Base-by-base conservation (phyloP, 1,284 basidiomycete species). In the Pyrrhoderma noxium region DNA sequence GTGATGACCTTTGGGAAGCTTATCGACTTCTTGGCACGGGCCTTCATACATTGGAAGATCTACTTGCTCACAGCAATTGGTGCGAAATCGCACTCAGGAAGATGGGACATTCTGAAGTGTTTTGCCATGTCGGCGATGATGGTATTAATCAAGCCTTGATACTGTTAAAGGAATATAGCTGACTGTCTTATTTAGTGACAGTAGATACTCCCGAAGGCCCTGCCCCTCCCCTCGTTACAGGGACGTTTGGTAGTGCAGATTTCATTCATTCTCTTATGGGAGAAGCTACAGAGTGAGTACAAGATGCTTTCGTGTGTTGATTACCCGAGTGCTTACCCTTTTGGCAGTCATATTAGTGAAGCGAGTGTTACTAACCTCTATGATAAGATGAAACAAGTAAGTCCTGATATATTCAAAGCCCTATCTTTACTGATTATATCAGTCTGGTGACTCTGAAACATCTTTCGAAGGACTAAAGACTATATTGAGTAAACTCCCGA, bases 101-200 rank as follows among this genome's bases (percentile, higher is more conserved):
- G 61, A 72, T 90, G 67, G 89, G 89, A 0, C 70, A 89, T 62
- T 63, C 73, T 23, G 72, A 89, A 41, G 86, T 93, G 9, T 93
- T 93, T 68, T 82, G 83, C 49, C 89, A 93, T 66, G 88, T 93
- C 45, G 89, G 90, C n/a, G 80, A 85, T 55, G 76, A 79, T 59
- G 81, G 82, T 73, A 62, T 61, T 51, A 16, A 16, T n/a, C 39
- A 36, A 35, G n/a, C 9, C 43, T 36, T 8, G 25, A 18, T 53
- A 21, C 34, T 7, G 39, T 37, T 44, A 23, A 34, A 22, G 41
- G 31, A 45, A 53, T 43, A 5, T 47, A 40, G 31, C n/a, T 31
- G 3, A 23, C 11, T 31, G 27, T 31, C 27, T 21, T 42, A 22
- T 31, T 13, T 52, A 78, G 77, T 82, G 31, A 64, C 70, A 27